These are phyloP conservation scores for Coniella vitis DNA, from an alignment of 2,329 filamentous ascomycete genomes.

Conservation along the genomic window DNA sequence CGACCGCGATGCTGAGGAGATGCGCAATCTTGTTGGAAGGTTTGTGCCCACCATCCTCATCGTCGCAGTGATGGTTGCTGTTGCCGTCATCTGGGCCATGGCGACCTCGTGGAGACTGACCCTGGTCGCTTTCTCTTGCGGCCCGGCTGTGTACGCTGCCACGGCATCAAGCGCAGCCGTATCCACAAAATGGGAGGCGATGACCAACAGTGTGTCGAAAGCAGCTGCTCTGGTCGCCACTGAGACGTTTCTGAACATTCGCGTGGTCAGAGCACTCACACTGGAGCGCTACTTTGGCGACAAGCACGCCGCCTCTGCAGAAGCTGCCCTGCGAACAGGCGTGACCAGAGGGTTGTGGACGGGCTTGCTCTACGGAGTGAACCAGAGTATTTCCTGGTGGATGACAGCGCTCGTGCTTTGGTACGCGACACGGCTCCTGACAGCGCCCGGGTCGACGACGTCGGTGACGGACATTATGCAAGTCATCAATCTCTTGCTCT, in stretches of 20 bases:
- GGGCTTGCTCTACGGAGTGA: constrained; percentile 70
- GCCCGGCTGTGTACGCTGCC: constrained; percentile 60
- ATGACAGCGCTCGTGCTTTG: constrained; percentile 76
- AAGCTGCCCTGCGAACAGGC: constrained; percentile 52
- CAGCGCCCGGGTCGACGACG: constrained; percentile 34
- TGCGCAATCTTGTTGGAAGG: constrained; percentile 72
- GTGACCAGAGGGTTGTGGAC: constrained; percentile 58
- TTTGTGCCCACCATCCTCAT: constrained; percentile 67
- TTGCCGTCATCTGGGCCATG: constrained; percentile 71
- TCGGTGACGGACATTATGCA: constrained; percentile 57
- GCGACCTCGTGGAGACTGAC: constrained; percentile 73
- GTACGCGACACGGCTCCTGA: constrained; percentile 64
- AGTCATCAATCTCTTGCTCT: constrained; percentile 77
- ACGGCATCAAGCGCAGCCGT: constrained; percentile 59
- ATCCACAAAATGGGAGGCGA: constrained; percentile 65
- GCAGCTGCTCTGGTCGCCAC: constrained; percentile 56
- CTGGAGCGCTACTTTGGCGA: constrained; percentile 64
- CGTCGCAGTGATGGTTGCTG: constrained; percentile 57
- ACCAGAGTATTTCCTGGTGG: constrained; percentile 65
- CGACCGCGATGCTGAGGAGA: constrained; percentile 79
- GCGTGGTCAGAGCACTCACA: constrained; percentile 67
- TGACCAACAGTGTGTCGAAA: constrained; percentile 57
- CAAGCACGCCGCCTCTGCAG: constrained; percentile 51
- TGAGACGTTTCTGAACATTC: constrained; percentile 73
- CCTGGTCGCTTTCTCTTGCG: constrained; percentile 63